phyloP scores from a whole-genome alignment of 768 basidiomycete genomes.

The Pisolithus orientalis region DNA sequence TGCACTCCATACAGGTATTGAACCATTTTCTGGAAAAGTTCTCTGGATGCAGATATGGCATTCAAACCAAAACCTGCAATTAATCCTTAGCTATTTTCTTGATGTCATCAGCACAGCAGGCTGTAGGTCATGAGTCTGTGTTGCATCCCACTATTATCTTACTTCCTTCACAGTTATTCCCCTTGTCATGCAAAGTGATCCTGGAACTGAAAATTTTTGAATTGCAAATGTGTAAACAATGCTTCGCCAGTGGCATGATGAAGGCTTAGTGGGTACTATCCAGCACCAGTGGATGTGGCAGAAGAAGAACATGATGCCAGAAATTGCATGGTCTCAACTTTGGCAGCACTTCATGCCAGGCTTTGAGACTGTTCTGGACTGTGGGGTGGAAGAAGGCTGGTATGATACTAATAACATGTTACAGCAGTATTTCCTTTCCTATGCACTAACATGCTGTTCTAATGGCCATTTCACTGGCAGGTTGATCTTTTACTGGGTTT shows the following conservation, averaged over 20 bases:
- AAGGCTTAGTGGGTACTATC: conserved; percentile 27
- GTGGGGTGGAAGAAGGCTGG: not conserved
- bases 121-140: conserved; percentile 11
- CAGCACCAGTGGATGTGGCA: conserved; percentile 33
- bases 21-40: too few relatives aligned
- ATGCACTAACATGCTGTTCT: too few relatives aligned
- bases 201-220: too few relatives aligned
- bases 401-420: not conserved
- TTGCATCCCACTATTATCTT: not conserved
- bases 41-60: too few relatives aligned
- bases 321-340: conserved; percentile 17
- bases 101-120: conserved; percentile 16
- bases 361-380: conserved; percentile 11
- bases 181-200: conserved; percentile 37
- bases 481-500: conserved; percentile 19
- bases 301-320: conserved; percentile 21
- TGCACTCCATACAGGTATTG: too few relatives aligned
- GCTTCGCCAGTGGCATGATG: conserved; percentile 35
- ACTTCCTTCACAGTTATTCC: conserved; percentile 26
- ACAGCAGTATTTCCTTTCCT: not conserved
- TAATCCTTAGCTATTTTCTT: conserved; percentile 32
- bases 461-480: not conserved
- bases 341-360: conserved; percentile 6
- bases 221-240: conserved; percentile 40
- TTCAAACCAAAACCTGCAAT: conserved; percentile 26